Base-by-base conservation (phyloP, 2,329 filamentous ascomycete genomes). In the Fusarium sp. region DNA sequence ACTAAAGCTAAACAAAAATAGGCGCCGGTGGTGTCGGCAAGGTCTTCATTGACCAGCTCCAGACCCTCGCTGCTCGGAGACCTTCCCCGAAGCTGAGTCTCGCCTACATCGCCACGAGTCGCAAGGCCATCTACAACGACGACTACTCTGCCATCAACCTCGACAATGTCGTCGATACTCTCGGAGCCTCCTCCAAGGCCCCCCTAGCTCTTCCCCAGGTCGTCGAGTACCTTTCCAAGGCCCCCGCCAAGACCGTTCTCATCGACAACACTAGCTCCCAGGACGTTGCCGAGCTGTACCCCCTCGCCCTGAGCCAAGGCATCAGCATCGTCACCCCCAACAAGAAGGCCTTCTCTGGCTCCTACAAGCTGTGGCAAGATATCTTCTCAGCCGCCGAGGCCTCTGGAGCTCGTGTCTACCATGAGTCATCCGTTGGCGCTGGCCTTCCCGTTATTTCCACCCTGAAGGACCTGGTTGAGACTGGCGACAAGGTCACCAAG, bases 241-340 rank as follows among this genome's bases (percentile, higher is more conserved):
- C 95, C 1, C 95, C 95, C 3, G 90, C 91, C 70, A 94, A 93
- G 81, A 92, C 93, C 50, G 88, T 99, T 52, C 87, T 99, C 34
- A 92, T 99, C 75, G 97, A 99, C 88, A 98, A 98, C 87, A 99
- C 97, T 62, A 97, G 94, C 84, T 95, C 94, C 77, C 93, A 96
- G 78, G 92, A 93, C 74, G 89, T 99, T 34, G 97, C 96, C 58
- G 90, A 94, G 71, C 85, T 90, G 34, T 99, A 99, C 84, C 95
- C 97, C 1, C 83, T 89, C 56, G 94, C 97, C 83, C 87, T 99
- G 71, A 89, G 90, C 79, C 90, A 91, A 73, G 96, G 95, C 14
- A 92, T 99, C 83, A 96, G 92, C 83, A 91, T 99, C 78, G 94
- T 98, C 32, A 99, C 97, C 1, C 95, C 97, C 50, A 99, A 98